A percentile compares a stretch with the other conserved stretches of the same genome.
Evolutionary conservation across 352 stramenopile species (phyloP).

Genomic region (Phytophthora hybrid): DNA sequence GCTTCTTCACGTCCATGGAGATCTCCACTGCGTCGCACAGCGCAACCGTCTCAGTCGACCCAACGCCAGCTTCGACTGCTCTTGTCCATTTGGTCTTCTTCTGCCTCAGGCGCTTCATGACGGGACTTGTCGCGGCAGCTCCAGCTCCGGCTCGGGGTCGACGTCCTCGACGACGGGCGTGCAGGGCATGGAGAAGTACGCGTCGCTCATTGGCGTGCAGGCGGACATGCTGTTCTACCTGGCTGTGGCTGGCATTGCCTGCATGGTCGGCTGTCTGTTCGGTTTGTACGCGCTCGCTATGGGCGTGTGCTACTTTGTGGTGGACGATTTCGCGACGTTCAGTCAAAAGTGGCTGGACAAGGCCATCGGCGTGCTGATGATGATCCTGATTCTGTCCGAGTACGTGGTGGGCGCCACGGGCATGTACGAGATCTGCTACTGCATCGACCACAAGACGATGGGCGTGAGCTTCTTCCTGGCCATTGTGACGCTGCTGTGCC

Average conservation of each 20-base stretch:
- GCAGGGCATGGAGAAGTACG: conserved; percentile 87
- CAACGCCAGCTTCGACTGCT: too few relatives aligned
- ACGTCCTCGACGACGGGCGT: conserved; percentile 35
- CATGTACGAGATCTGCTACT: conserved; percentile 90
- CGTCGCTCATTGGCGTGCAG: conserved; percentile 71
- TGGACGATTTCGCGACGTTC: conserved; percentile 65
- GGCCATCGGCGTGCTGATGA: conserved; percentile 80
- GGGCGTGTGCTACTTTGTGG: conserved; percentile 54
- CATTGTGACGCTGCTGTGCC: conserved; percentile 72
- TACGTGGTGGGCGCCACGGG: conserved; percentile 85
- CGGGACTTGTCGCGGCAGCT: too few relatives aligned
- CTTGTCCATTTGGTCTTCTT: too few relatives aligned
- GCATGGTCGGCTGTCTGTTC: conserved; percentile 58
- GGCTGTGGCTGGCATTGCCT: conserved; percentile 68
- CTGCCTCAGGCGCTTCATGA: too few relatives aligned
- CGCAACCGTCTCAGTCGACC: too few relatives aligned
- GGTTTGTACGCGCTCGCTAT: conserved; percentile 59
- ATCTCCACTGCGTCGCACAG: too few relatives aligned
- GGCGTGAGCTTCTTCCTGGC: conserved; percentile 73
- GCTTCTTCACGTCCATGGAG: too few relatives aligned
- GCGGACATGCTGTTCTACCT: conserved; percentile 88
- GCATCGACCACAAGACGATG: conserved; percentile 65
- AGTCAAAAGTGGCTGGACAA: conserved; percentile 83
- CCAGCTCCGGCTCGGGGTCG: conserved; percentile 38
- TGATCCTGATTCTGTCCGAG: conserved; percentile 85